phyloP scores from a whole-genome alignment of 2,329 filamentous ascomycete genomes.

The Diaporthe destruens region DNA sequence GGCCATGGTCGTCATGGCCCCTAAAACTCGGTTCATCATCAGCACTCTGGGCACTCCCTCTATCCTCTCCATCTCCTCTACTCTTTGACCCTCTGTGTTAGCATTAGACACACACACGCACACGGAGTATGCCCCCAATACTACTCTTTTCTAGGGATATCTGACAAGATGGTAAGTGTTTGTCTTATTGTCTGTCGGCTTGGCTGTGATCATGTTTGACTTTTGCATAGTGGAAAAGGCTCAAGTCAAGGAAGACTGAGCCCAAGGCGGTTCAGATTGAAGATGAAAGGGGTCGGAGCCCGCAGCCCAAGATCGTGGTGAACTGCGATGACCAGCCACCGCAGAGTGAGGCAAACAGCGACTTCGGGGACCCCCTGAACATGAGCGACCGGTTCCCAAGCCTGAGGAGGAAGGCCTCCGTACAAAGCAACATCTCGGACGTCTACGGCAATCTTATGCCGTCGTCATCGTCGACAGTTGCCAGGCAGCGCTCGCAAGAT shows the following conservation, averaged over 20 bases:
- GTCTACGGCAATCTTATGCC: constrained; percentile 33
- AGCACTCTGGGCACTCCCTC: constrained; percentile 4
- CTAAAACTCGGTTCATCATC: constrained; percentile 25
- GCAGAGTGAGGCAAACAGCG: constrained; percentile 3
- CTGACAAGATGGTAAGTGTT: constrained; percentile 26
- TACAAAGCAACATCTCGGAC: constrained; percentile 32
- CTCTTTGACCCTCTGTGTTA: neutral
- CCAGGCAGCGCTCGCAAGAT: constrained; percentile 30
- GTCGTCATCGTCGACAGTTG: neutral
- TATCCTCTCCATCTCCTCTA: constrained; percentile 2
- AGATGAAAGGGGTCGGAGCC: constrained; percentile 11
- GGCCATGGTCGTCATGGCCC: constrained; percentile 18
- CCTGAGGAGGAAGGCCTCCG: constrained; percentile 24
- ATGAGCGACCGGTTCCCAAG: constrained; percentile 21
- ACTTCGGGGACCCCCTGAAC: constrained; percentile 31
- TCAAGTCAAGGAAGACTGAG: constrained; percentile 29
- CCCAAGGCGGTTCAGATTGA: neutral
- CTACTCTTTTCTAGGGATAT: neutral
- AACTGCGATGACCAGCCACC: constrained; percentile 10
- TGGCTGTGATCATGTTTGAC: constrained; percentile 6
- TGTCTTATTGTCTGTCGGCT: neutral
- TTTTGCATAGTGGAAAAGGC: constrained; percentile 8
- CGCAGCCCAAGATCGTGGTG: constrained; percentile 28
- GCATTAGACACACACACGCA: neutral
- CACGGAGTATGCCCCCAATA: neutral